Percentiles rank a stretch among this genome's conserved stretches.
Evolutionary conservation across 139 green algal species (phyloP).

Genomic region (Picochlorum sp.): DNA sequence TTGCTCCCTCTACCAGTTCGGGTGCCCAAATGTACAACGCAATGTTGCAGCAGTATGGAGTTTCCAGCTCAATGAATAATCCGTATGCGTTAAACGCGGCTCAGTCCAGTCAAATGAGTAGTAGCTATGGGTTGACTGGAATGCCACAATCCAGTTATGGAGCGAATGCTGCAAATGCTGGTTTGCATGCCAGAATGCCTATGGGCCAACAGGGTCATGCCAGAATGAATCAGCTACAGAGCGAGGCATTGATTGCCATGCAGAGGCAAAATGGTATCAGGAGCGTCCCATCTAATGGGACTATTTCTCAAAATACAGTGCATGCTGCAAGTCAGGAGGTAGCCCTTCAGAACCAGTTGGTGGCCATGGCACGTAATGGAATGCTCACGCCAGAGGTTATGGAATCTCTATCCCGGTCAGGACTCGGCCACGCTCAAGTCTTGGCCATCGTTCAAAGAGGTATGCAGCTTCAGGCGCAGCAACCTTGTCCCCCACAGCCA

Average conservation of each 20-base stretch:
- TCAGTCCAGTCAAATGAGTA: too few species aligned
- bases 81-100: neutral
- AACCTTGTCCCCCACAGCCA: conserved; percentile 9
- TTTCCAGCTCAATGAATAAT: neutral
- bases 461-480: conserved; percentile 9
- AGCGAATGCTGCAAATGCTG: neutral
- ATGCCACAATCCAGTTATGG: too few species aligned
- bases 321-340: neutral
- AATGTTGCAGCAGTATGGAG: conserved; percentile 1
- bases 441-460: neutral
- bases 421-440: neutral
- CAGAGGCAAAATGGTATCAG: conserved; percentile 18
- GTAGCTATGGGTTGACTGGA: too few species aligned
- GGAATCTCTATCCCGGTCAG: conserved; percentile 6
- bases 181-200: too few species aligned
- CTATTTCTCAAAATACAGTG: neutral
- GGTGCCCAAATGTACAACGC: conserved; percentile 7
- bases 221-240: conserved; percentile 12
- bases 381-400: conserved; percentile 4
- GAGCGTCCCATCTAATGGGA: too few species aligned
- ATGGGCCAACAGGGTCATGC: neutral
- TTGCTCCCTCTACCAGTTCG: too few species aligned
- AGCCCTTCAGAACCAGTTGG: neutral
- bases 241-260: conserved; percentile 27
- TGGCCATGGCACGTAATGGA: neutral